Evolutionary conservation across 371 early-diverging fungal species (phyloP).

Genomic region (Fennellomyces sp.): DNA sequence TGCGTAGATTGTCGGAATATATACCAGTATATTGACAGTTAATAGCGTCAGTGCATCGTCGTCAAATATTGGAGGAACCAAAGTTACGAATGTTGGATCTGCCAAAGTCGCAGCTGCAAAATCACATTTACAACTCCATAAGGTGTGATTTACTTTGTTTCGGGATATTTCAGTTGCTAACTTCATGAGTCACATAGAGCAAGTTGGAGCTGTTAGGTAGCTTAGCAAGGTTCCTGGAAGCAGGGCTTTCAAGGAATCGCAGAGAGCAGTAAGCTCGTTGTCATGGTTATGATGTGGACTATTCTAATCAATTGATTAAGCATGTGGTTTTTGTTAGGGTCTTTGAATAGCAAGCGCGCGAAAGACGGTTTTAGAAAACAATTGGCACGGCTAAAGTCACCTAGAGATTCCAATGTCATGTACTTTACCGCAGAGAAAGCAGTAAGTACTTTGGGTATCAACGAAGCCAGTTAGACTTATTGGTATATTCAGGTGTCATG

Average conservation of each 20-base stretch:
- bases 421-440: constrained; percentile 13
- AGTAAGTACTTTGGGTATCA: constrained; percentile 11
- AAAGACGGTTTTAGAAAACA: constrained; percentile 42
- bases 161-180: too few species aligned
- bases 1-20: constrained; percentile 37
- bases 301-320: too few species aligned
- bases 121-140: constrained; percentile 48
- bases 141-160: too few species aligned
- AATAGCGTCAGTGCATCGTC: constrained; percentile 18
- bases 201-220: constrained; percentile 42
- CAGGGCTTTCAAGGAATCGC: constrained; percentile 35
- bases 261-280: constrained; percentile 34
- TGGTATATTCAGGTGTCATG: neutral
- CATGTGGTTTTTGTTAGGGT: constrained; percentile 58
- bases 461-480: neutral
- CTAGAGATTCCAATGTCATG: constrained; percentile 12
- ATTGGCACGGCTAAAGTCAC: constrained; percentile 14
- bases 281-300: too few species aligned
- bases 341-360: constrained; percentile 47
- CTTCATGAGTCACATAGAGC: constrained; percentile 8
- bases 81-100: constrained; percentile 13
- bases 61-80: neutral
- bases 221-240: constrained; percentile 42
- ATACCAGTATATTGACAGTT: constrained; percentile 44
- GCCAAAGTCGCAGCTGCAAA: constrained; percentile 43